Percentiles rank a stretch among this genome's conserved stretches.
Evolutionary conservation across 306 rosid species (phyloP).

Genomic region (Spatholobus suberectus): DNA sequence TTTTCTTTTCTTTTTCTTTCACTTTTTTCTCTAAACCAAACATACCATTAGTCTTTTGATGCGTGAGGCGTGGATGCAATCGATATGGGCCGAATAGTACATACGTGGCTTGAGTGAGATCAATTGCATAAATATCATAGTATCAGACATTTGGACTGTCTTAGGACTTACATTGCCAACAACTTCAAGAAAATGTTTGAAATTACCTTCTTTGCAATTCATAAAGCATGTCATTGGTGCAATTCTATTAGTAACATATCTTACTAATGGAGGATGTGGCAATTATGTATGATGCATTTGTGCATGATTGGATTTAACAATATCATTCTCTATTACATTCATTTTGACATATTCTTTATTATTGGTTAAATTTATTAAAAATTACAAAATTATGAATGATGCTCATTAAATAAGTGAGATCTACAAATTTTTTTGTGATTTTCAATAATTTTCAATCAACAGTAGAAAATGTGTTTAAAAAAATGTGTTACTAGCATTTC

Average conservation of each 20-base stretch:
- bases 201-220: constrained; percentile 2
- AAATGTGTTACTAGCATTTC: too few species aligned
- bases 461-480: too few species aligned
- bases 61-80: neutral
- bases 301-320: neutral
- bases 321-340: too few species aligned
- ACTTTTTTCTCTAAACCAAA: too few species aligned
- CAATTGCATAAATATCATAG: neutral
- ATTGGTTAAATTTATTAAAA: too few species aligned
- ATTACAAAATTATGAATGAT: too few species aligned
- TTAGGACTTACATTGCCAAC: neutral
- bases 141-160: neutral
- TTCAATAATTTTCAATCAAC: too few species aligned
- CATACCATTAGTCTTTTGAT: too few species aligned
- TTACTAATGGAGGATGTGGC: neutral
- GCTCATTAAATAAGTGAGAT: too few species aligned
- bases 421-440: too few species aligned
- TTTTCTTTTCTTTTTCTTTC: too few species aligned
- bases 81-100: neutral
- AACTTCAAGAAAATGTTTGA: neutral
- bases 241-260: neutral
- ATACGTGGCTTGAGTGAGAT: constrained; percentile 21
- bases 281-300: neutral
- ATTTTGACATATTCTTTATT: too few species aligned
- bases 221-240: neutral